Conservation (phyloP, 768 basidiomycete species). For the Lentinula edodes region DNA sequence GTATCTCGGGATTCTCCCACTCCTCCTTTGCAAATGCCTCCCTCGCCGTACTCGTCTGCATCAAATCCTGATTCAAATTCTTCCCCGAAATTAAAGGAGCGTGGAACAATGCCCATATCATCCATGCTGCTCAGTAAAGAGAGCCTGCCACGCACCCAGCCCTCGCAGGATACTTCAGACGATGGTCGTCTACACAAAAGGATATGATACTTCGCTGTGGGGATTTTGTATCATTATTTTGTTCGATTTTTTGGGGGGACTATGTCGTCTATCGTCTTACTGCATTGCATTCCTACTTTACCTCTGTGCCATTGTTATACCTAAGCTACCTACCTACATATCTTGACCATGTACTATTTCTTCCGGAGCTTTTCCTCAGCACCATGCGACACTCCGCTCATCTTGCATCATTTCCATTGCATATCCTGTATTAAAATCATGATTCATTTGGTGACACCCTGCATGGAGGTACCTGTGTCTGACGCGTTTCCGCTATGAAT, state of each 20-base stretch:
- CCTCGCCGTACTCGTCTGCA: slow-evolving; percentile 67
- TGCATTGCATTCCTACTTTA: too few relatives aligned
- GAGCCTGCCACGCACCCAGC: neutral
- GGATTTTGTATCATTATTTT: neutral
- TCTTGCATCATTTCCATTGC: too few relatives aligned
- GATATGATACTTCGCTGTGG: neutral
- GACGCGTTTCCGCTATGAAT: too few relatives aligned
- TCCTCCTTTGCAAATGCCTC: slow-evolving; percentile 47
- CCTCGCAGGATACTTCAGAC: neutral
- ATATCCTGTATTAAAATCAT: too few relatives aligned
- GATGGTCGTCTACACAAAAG: neutral
- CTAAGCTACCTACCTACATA: too few relatives aligned
- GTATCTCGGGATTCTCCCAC: slow-evolving; percentile 15
- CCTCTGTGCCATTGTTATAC: too few relatives aligned
- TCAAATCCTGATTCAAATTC: slow-evolving; percentile 65
- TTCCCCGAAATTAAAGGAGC: slow-evolving; percentile 52
- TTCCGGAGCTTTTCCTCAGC: too few relatives aligned
- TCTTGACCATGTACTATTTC: too few relatives aligned
- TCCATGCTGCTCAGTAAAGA: slow-evolving; percentile 40
- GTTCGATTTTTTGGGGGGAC: neutral
- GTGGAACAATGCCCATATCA: slow-evolving; percentile 76
- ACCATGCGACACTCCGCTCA: too few relatives aligned
- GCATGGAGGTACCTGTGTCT: too few relatives aligned
- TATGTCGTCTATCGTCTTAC: neutral
- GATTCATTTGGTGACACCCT: too few relatives aligned